Evolutionary conservation across 2,329 filamentous ascomycete species (phyloP), one percentile per base, ranked within the genome.

Genomic region (Fulvia fulva): DNA sequence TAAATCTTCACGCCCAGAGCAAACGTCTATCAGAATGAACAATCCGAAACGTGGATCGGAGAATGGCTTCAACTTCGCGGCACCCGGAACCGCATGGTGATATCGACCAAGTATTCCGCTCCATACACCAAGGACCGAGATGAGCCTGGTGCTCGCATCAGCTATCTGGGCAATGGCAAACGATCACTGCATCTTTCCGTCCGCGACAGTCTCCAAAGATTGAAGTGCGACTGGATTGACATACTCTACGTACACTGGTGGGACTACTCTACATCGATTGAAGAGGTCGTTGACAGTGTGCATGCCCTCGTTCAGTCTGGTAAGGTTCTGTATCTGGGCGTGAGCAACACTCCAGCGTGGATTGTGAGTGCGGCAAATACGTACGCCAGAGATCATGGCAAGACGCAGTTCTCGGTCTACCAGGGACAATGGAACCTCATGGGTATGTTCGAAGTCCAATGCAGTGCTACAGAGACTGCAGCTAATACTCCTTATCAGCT

Each of bases 221-320:
- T 87, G 55, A 80, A 86, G 72, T 89, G 86, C 0, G 79, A 83
- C 54, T 91, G 89, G 68, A 84, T 90, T 57, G 88, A 91, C 67
- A 68, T 88, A 43, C 62, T 70, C 5, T 68, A 69, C 51, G 53
- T 70, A 30, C 74, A 76, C 60, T 67, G 73, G 61, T 78, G 74
- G 74, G 76, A 78, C 63, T 73, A 67, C 58, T 72, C 74, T 2
- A 76, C 74, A 11, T 73, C 71, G 2, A 71, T 79, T 25, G 72
- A 74, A 28, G 76, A 79, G 62, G 60, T 78, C 6, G 78, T 78
- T 76, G 70, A 76, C 49, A 65, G 67, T 0, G 73, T 79, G 23
- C 73, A 79, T 61, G 69, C 71, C 51, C 68, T 78, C 28, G 70
- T 78, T 52, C 69, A 68, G 23, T 58, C 68, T 3, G 73, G 77